Evolutionary conservation across 805 yeast species (phyloP), one percentile per base, ranked within the genome.

Genomic region (Candida arabinofermentans): DNA sequence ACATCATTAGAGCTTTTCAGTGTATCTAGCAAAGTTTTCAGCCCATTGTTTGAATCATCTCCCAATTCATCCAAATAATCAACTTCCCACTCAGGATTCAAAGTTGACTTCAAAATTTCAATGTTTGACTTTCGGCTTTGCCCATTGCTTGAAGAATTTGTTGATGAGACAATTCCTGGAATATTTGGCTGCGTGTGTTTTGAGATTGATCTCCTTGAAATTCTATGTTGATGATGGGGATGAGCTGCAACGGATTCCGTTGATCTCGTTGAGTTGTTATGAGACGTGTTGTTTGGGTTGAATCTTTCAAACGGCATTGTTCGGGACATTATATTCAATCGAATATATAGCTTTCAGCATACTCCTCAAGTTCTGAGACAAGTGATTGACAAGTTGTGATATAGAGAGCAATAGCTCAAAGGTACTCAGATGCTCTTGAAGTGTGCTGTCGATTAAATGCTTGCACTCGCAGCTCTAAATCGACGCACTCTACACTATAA

Each of bases 61-160:
- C 26, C 34, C 2, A 44, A 40, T 34, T 54, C 56, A 26, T 49
- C 44, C 23, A 46, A 41, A 31, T 52, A 52, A 24, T 52, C 59
- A 13, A 57, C 49, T 41, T 60, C 63, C 57, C 58, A 53, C 40
- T 59, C 64, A 4, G 64, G 61, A 5, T 47, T 47, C 30, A 62
- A 42, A 13, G 47, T 46, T 14, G 24, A 18, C 24, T 50, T 51
- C 41, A 57, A 41, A 26, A 34, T 16, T 6, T 42, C 49, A 6
- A 50, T 36, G 16, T 34, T 40, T n/a, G 37, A 24, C 21, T 40
- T 34, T 13, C 22, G 14, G n/a, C 8, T 17, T n/a, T n/a, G n/a
- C 4, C 18, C 12, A 13, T 17, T 19, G 13, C 14, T 2, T 8
- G 24, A 16, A 31, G 37, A 17, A n/a, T 18, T 17, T 13, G n/a